Evolutionary conservation across 768 basidiomycete genomes (phyloP).

Genomic region (Hortiboletus campestris): DNA sequence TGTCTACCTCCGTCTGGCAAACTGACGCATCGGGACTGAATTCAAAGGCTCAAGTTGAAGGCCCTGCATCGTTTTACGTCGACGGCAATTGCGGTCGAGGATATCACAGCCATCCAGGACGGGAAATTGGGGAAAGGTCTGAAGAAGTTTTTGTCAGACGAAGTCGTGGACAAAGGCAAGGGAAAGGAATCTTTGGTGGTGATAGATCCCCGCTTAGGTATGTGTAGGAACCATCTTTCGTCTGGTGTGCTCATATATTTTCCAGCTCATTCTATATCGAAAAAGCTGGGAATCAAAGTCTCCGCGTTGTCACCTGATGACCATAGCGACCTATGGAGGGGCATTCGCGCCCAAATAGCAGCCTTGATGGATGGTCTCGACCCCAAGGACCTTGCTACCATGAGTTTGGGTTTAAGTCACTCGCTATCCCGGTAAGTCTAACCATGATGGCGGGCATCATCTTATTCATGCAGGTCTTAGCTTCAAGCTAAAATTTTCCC

Average conservation of each 20-base stretch:
- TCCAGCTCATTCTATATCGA: slow-evolving; percentile 80
- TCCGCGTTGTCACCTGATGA: slow-evolving; percentile 54
- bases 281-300: slow-evolving; percentile 92
- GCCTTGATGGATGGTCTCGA: slow-evolving; percentile 87
- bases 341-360: slow-evolving; percentile 87
- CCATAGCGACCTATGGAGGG: slow-evolving; percentile 86
- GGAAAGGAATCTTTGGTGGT: slow-evolving; percentile 83
- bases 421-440: slow-evolving; percentile 80
- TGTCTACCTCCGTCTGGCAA: slow-evolving; percentile 9
- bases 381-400: slow-evolving; percentile 92
- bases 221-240: slow-evolving; percentile 26
- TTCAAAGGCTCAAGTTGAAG: slow-evolving; percentile 83
- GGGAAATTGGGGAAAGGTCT: slow-evolving; percentile 92
- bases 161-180: slow-evolving; percentile 87
- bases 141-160: slow-evolving; percentile 89
- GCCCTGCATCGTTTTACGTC: slow-evolving; percentile 96
- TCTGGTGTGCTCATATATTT: slow-evolving; percentile 5
- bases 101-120: slow-evolving; percentile 87
- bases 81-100: slow-evolving; percentile 95
- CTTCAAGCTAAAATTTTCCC: slow-evolving; percentile 99
- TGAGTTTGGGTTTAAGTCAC: slow-evolving; percentile 97
- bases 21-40: slow-evolving; percentile 4
- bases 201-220: slow-evolving; percentile 88
- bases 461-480: slow-evolving; percentile 39
- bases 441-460: not conserved